phyloP scores from a whole-genome alignment of 805 yeast species.

The Sugiyamaella chiloensis region DNA sequence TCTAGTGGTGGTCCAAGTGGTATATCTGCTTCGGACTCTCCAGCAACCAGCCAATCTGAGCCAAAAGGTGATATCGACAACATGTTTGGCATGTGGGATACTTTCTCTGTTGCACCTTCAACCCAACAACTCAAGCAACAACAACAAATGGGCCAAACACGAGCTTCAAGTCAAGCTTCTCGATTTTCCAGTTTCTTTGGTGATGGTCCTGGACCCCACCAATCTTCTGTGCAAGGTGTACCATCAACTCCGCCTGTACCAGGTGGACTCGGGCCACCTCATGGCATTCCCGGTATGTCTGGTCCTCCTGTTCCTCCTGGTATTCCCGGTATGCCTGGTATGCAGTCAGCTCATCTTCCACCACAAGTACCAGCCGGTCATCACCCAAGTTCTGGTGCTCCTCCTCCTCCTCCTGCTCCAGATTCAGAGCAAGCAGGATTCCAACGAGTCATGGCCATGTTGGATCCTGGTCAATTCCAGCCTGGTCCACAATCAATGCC shows the following conservation, averaged over 20 bases:
- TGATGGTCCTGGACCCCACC: constrained; percentile 8
- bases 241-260: constrained; percentile 3
- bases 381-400: background rate
- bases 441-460: constrained; percentile 31
- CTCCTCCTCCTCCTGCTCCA: too few relatives aligned
- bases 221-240: background rate
- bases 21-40: too few relatives aligned
- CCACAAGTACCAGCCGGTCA: constrained; percentile 6
- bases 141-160: background rate
- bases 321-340: background rate
- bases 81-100: constrained; percentile 23
- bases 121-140: too few relatives aligned
- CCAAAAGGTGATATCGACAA: constrained; percentile 18
- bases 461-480: constrained; percentile 15
- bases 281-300: background rate
- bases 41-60: background rate
- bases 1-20: too few relatives aligned
- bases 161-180: constrained; percentile 13
- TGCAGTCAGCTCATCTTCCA: background rate
- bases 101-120: too few relatives aligned
- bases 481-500: constrained; percentile 1
- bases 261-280: constrained; percentile 2
- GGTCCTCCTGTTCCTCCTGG: background rate
- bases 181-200: constrained; percentile 24
- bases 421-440: constrained; percentile 32